Conservation (phyloP, 2,329 filamentous ascomycete species). For the Lasiodiplodia theobromae region DNA sequence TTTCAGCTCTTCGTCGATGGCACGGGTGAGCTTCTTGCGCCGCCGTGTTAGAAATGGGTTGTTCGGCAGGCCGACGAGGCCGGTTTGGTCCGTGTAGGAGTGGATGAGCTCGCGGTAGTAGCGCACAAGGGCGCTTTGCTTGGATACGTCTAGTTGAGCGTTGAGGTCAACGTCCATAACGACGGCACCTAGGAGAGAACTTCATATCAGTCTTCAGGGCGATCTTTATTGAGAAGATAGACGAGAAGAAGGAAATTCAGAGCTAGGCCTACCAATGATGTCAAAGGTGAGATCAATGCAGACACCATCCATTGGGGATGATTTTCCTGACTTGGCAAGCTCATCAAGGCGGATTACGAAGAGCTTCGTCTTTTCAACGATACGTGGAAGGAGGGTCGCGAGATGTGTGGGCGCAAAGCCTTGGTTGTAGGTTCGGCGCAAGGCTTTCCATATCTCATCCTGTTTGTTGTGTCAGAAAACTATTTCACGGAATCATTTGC, state of each 20-base stretch:
- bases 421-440: constrained; percentile 34
- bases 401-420: constrained; percentile 36
- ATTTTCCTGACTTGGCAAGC: background rate
- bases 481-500: background rate
- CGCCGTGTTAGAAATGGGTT: constrained; percentile 11
- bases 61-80: background rate
- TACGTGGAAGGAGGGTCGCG: constrained; percentile 33
- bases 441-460: constrained; percentile 32
- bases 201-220: background rate
- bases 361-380: constrained; percentile 36
- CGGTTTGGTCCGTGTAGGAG: constrained; percentile 16
- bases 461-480: background rate
- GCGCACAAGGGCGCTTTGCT: constrained; percentile 20
- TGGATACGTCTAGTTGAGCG: background rate
- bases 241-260: background rate
- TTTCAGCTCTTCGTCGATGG: constrained; percentile 33
- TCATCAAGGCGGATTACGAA: constrained; percentile 31
- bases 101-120: constrained; percentile 30
- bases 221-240: background rate
- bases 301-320: constrained; percentile 9
- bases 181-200: constrained; percentile 1
- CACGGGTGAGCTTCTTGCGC: constrained; percentile 29
- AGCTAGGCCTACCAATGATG: constrained; percentile 16
- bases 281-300: constrained; percentile 28
- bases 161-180: constrained; percentile 23